phyloP scores from a whole-genome alignment of 2,329 filamentous ascomycete genomes.

The Claviceps maximensis region DNA sequence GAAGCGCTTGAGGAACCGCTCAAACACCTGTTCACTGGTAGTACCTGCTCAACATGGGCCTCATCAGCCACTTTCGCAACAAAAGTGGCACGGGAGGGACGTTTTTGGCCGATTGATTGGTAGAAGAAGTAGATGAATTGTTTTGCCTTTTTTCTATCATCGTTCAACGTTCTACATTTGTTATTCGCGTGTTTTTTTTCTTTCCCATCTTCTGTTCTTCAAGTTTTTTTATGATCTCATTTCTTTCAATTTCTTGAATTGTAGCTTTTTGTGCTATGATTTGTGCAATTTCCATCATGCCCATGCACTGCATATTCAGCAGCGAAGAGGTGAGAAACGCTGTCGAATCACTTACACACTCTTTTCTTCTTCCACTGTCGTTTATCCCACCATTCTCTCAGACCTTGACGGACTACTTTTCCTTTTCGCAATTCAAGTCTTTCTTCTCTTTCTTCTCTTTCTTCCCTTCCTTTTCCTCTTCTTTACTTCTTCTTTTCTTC shows the following conservation, averaged over 20 bases:
- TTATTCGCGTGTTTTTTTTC: too few species aligned
- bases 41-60: background rate
- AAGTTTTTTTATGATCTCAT: background rate
- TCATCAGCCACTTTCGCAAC: background rate
- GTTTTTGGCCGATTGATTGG: constrained; percentile 26
- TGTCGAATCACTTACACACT: too few species aligned
- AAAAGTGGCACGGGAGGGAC: constrained; percentile 19
- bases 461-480: background rate
- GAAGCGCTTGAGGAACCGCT: constrained; percentile 6
- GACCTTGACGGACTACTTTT: too few species aligned
- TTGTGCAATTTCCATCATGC: too few species aligned
- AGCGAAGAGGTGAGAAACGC: too few species aligned
- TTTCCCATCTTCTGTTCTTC: background rate
- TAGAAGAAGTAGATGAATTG: constrained; percentile 13
- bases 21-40: background rate
- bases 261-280: too few species aligned
- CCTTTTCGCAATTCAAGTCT: background rate
- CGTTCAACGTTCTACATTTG: too few species aligned
- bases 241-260: too few species aligned
- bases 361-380: too few species aligned
- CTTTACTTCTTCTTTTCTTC: background rate
- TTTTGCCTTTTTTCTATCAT: too few species aligned
- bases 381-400: too few species aligned
- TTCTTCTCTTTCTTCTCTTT: background rate
- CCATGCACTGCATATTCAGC: too few species aligned